A percentile compares a stretch with the other conserved stretches of the same genome.
phyloP scores from a whole-genome alignment of 306 rosid species.

The Rosa chinensis region DNA sequence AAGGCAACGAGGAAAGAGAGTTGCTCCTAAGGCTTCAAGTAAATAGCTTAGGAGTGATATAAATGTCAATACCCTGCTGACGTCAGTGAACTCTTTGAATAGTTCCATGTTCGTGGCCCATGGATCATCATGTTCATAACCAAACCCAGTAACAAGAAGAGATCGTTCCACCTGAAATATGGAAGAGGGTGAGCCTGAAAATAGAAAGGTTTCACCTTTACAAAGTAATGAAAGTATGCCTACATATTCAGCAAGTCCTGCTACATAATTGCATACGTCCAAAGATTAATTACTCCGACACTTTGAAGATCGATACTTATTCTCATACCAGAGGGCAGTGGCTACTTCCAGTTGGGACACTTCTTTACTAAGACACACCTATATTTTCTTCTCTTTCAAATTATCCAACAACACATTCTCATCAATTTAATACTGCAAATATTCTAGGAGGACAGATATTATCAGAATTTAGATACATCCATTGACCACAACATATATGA shows the following conservation, averaged over 20 bases:
- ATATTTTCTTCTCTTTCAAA: not conserved
- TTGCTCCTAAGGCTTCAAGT: not conserved
- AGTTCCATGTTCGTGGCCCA: slow-evolving; percentile 88
- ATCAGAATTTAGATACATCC: not conserved
- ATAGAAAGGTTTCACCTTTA: not conserved
- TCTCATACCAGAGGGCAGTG: not conserved
- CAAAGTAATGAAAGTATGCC: slow-evolving; percentile 3
- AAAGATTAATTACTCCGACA: not conserved
- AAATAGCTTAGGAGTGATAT: slow-evolving; percentile 11
- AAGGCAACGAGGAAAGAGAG: slow-evolving; percentile 1
- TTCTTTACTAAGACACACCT: not conserved
- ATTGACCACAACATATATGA: not conserved
- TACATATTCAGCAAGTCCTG: not conserved
- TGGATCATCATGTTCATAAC: slow-evolving; percentile 91
- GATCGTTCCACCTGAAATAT: slow-evolving; percentile 71
- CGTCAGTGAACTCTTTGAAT: slow-evolving; percentile 85
- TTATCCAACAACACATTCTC: not conserved
- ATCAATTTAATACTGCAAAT: not conserved
- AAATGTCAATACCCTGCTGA: slow-evolving; percentile 79
- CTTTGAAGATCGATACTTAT: not conserved
- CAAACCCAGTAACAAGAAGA: slow-evolving; percentile 95
- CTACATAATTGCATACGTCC: not conserved
- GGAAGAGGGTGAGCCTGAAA: slow-evolving; percentile 15
- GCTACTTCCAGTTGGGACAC: not conserved
- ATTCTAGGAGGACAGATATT: not conserved